phyloP scores from a whole-genome alignment of 2,329 filamentous ascomycete genomes.

The Diaporthe aspalathi region DNA sequence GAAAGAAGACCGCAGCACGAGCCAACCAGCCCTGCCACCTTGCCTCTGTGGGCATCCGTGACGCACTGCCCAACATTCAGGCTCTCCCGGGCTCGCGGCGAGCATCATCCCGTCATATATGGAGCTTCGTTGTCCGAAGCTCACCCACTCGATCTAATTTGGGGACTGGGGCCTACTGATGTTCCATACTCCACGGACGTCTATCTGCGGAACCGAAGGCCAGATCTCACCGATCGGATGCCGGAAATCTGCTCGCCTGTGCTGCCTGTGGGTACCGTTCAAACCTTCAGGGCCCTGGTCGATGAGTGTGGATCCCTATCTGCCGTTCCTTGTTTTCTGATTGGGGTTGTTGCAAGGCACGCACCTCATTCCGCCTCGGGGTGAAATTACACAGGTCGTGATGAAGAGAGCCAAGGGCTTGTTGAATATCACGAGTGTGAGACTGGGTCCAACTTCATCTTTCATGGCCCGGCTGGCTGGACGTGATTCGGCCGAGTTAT shows the following conservation, averaged over 20 bases:
- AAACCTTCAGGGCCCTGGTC: neutral
- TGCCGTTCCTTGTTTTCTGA: neutral
- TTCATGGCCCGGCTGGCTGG: neutral
- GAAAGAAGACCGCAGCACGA: slow-evolving; percentile 7
- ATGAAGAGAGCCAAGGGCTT: neutral
- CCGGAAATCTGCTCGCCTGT: slow-evolving; percentile 10
- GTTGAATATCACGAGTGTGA: neutral
- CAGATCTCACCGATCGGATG: slow-evolving; percentile 26
- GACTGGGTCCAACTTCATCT: neutral
- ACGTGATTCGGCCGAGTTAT: neutral
- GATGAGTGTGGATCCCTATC: slow-evolving; percentile 1
- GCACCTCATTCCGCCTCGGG: neutral
- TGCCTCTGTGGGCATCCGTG: neutral
- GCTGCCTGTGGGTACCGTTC: neutral
- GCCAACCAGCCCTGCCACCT: neutral
- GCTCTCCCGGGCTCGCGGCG: neutral
- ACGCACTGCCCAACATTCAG: slow-evolving; percentile 4
- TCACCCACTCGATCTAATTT: neutral
- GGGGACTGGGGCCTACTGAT: slow-evolving; percentile 6
- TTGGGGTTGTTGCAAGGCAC: neutral
- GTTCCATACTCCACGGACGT: slow-evolving; percentile 1
- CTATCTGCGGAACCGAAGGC: neutral
- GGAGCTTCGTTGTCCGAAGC: no score
- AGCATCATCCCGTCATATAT: neutral
- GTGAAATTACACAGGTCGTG: neutral